phyloP scores from a whole-genome alignment of 192 early-diverging fungal genomes.

The Backusella mclennaniae region DNA sequence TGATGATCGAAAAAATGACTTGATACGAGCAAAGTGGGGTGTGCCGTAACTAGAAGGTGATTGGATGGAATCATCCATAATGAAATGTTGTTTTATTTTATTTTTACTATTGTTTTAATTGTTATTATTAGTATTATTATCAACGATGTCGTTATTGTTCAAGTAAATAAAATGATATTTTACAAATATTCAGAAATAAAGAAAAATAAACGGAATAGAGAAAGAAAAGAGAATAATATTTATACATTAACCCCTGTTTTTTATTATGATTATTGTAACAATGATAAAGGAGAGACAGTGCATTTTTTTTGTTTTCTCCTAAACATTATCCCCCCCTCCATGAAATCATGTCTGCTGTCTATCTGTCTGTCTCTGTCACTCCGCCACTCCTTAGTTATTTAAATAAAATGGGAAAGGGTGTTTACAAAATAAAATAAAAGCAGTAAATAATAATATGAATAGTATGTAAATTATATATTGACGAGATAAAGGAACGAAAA shows the following conservation, averaged over 20 bases:
- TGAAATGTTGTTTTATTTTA: not conserved
- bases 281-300: not conserved
- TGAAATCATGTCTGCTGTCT: not conserved
- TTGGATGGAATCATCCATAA: conserved; percentile 10
- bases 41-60: conserved; percentile 12
- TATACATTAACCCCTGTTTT: not conserved
- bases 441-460: not conserved
- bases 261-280: conserved; percentile 9
- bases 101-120: not conserved
- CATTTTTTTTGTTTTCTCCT: conserved; percentile 4
- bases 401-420: not conserved
- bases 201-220: not conserved
- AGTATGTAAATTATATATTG: not conserved
- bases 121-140: not conserved
- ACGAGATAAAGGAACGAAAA: too few relatives aligned
- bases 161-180: not conserved
- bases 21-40: conserved; percentile 16
- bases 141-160: not conserved
- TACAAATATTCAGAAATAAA: not conserved
- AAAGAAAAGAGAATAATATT: not conserved
- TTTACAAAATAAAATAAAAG: not conserved
- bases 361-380: not conserved
- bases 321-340: not conserved
- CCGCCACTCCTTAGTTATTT: conserved; percentile 5
- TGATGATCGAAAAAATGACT: conserved; percentile 2